These are phyloP conservation scores for Zasmidium cellare DNA, from an alignment of 2,329 filamentous ascomycete genomes.

Conservation along the genomic window DNA sequence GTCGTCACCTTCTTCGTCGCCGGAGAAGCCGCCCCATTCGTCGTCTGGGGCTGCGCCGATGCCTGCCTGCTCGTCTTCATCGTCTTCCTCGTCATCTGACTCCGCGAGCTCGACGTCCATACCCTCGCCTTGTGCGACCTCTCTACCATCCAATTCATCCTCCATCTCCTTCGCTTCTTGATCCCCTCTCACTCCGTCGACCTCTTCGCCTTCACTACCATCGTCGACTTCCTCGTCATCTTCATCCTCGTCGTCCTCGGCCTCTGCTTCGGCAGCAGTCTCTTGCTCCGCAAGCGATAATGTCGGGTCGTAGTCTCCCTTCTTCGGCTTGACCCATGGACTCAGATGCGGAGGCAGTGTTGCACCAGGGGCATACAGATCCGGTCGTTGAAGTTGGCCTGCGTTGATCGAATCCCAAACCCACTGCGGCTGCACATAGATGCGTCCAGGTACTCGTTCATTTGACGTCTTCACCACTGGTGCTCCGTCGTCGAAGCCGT, in stretches of 20 bases:
- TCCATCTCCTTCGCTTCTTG: conserved; percentile 43
- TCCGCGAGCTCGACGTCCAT: conserved; percentile 48
- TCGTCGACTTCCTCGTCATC: conserved; percentile 40
- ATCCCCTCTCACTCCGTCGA: conserved; percentile 29
- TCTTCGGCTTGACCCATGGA: conserved; percentile 86
- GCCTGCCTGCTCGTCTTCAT: conserved; percentile 47
- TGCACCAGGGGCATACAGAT: conserved; percentile 86
- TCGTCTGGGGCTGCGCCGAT: conserved; percentile 48
- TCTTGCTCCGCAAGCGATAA: conserved; percentile 84
- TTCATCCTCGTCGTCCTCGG: conserved; percentile 50
- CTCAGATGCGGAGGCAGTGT: conserved; percentile 91
- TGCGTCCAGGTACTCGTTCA: conserved; percentile 82
- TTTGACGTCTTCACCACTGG: conserved; percentile 51
- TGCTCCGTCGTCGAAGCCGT: conserved; percentile 63
- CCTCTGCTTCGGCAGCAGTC: conserved; percentile 78
- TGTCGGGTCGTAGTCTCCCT: conserved; percentile 89
- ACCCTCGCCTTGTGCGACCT: conserved; percentile 35
- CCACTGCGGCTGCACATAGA: conserved; percentile 96
- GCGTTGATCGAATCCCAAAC: conserved; percentile 97
- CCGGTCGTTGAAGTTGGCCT: conserved; percentile 80
- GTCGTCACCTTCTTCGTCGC: conserved; percentile 53
- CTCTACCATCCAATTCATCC: conserved; percentile 25
- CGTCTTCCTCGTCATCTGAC: conserved; percentile 48
- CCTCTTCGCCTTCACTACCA: conserved; percentile 39
- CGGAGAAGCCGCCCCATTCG: conserved; percentile 50